Base-by-base conservation (phyloP, 2,329 filamentous ascomycete genomes). In the Iodosphaeria phyllophila region DNA sequence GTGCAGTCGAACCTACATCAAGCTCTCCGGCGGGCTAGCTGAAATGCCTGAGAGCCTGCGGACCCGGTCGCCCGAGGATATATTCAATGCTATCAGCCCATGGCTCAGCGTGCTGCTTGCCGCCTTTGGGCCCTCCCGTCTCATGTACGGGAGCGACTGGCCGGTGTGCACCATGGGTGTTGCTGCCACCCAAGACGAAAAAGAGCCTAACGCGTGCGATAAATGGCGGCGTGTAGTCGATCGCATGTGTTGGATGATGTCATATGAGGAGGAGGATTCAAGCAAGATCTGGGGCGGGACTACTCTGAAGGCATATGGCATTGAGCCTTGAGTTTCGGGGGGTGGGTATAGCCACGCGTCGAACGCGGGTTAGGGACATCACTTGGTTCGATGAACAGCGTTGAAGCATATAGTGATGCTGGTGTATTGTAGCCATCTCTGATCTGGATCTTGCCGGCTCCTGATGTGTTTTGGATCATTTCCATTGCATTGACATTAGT, bases 61-160 rank as follows among this genome's bases (percentile, higher is more conserved):
- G 37, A 44, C 42, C 13, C 52, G 58, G 14, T 46, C 58, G 7
- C 43, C 59, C 17, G 52, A 63, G 28, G 58, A 65, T 18, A 62
- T 82, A 28, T 70, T 79, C 34, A 54, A 63, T 32, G 60, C 60
- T 20, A 57, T 78, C 12, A 57, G 63, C 30, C 72, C 74, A 13
- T 91, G 79, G 74, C 62, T 80, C 3, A 64, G 71, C 31, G 65
- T 74, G 26, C 53, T 84, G 1, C 64, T 91, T 26, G 63, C 70
- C 15, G 63, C 64, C 2, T 93, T 92, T 41, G 72, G 76, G 2
- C 52, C 75, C 0, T 44, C 56, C 13, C 62, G 80, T 33, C 62
- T 89, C 43, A 83, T 95, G 74, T 93, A 89, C 48, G 84, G 75
- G 13, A 84, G 76, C 34, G 83, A 93, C 48, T 95, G 86, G 86